Percentiles rank a stretch among this genome's conserved stretches.
Conservation (phyloP, 140 eudicot species). For the Cichorium intybus region DNA sequence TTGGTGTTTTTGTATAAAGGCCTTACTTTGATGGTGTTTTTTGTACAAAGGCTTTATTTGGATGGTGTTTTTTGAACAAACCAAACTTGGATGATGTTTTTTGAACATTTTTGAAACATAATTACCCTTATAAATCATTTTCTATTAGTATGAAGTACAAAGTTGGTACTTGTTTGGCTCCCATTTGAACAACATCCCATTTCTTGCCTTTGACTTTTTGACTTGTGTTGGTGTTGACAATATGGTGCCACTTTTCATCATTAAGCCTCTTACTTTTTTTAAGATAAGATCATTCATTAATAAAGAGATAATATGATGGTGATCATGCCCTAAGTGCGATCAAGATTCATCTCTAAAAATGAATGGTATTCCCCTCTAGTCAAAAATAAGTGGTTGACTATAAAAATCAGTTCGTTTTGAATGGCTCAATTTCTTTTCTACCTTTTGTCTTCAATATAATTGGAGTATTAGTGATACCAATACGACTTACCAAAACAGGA, state of each 20-base stretch:
- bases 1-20: no score
- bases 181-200: slow-evolving; percentile 34
- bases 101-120: no score
- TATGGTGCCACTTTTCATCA: slow-evolving; percentile 26
- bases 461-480: slow-evolving; percentile 17
- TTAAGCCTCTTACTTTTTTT: slow-evolving; percentile 7
- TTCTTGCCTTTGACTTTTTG: slow-evolving; percentile 31
- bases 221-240: slow-evolving; percentile 23
- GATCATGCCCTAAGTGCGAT: slow-evolving; percentile 24
- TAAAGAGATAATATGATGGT: slow-evolving; percentile 37
- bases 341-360: slow-evolving; percentile 26
- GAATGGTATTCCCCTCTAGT: slow-evolving; percentile 24
- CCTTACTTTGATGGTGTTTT: no score
- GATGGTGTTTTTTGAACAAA: no score
- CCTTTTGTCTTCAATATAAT: slow-evolving; percentile 14
- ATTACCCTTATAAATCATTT: no score
- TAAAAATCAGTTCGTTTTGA: slow-evolving; percentile 23
- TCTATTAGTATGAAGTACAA: no score
- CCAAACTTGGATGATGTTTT: no score
- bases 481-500: slow-evolving; percentile 28
- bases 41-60: no score
- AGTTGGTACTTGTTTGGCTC: slow-evolving; percentile 43
- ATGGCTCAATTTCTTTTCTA: slow-evolving; percentile 17
- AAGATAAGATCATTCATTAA: slow-evolving; percentile 12
- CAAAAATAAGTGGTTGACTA: slow-evolving; percentile 20